phyloP scores from a whole-genome alignment of 2,329 filamentous ascomycete genomes.

The Penicillium sp. region DNA sequence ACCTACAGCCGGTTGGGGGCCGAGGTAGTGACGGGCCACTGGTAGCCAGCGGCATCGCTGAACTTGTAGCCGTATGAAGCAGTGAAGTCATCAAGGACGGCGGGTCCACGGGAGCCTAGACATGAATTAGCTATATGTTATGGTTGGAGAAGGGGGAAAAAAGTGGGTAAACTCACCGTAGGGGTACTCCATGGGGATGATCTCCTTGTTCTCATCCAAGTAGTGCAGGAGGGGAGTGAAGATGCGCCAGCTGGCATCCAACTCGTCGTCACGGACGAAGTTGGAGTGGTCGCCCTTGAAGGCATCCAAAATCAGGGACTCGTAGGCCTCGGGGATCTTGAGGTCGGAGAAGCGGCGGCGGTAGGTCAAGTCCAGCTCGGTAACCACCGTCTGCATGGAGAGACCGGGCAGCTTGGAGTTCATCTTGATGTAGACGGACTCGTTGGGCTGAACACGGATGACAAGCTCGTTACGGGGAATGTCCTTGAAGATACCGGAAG shows the following conservation, averaged over 20 bases:
- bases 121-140: background rate
- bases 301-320: constrained; percentile 94
- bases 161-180: constrained; percentile 71
- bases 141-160: background rate
- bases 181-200: constrained; percentile 98
- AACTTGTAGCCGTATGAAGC: constrained; percentile 99
- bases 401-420: constrained; percentile 98
- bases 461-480: constrained; percentile 99
- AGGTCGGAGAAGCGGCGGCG: constrained; percentile 97
- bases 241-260: constrained; percentile 97
- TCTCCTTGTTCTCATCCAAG: constrained; percentile 98
- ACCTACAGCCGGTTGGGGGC: constrained; percentile 77
- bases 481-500: constrained; percentile 99
- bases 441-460: constrained; percentile 98
- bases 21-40: constrained; percentile 78
- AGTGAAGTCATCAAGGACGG: constrained; percentile 96
- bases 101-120: constrained; percentile 88
- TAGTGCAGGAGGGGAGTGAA: constrained; percentile 98
- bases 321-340: constrained; percentile 98
- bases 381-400: constrained; percentile 99
- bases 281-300: constrained; percentile 99
- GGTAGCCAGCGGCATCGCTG: constrained; percentile 91
- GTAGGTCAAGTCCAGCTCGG: constrained; percentile 97
- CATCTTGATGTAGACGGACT: constrained; percentile 99
- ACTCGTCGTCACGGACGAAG: constrained; percentile 95